phyloP scores from a whole-genome alignment of 805 yeast genomes.

The Jamesozyma rosinii region DNA sequence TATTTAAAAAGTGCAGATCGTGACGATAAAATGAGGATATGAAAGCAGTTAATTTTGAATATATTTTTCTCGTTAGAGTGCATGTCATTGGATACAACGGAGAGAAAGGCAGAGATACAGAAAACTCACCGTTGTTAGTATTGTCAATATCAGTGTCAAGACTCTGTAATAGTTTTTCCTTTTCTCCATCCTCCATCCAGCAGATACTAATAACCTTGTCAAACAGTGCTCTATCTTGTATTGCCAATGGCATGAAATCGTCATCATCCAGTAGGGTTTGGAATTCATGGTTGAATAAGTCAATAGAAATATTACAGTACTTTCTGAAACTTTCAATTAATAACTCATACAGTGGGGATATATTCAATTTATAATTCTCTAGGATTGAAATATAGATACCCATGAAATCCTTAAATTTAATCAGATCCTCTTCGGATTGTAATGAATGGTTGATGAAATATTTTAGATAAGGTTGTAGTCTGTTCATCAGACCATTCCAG shows the following conservation, averaged over 20 bases:
- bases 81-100: constrained; percentile 83
- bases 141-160: constrained; percentile 1
- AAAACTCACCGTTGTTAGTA: constrained; percentile 33
- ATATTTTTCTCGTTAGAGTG: constrained; percentile 56
- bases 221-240: constrained; percentile 50
- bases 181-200: constrained; percentile 55
- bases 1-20: constrained; percentile 49
- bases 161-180: constrained; percentile 11
- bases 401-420: constrained; percentile 49
- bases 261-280: constrained; percentile 58
- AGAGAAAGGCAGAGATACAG: constrained; percentile 75
- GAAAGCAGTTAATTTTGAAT: constrained; percentile 56
- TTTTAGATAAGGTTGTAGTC: constrained; percentile 50
- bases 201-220: constrained; percentile 54
- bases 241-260: constrained; percentile 79
- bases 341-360: constrained; percentile 51
- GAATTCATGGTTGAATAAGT: constrained; percentile 54
- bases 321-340: constrained; percentile 50
- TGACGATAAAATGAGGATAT: constrained; percentile 57
- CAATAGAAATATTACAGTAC: constrained; percentile 48
- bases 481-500: constrained; percentile 61
- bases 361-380: constrained; percentile 59
- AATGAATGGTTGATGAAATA: constrained; percentile 38
- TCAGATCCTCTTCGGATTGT: constrained; percentile 37
- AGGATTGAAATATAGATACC: constrained; percentile 69